A percentile compares a stretch with the other conserved stretches of the same genome.
These are phyloP conservation scores for Gnetum montanum DNA, from an alignment of 75 land plant genomes.

Conservation along the genomic window DNA sequence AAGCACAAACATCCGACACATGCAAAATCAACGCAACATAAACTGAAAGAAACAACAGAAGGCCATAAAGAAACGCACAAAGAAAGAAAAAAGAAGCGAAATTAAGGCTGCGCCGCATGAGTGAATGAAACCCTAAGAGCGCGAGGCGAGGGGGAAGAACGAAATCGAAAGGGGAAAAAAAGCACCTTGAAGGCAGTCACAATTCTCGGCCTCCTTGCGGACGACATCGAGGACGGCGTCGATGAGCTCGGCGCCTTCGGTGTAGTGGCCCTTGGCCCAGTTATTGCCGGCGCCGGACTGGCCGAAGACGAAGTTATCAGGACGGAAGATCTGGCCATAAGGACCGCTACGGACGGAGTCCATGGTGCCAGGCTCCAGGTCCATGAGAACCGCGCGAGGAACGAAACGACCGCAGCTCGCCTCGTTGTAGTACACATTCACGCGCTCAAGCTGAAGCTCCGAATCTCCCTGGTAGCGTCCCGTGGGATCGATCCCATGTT, in stretches of 20 bases:
- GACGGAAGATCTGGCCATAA: slow-evolving; percentile 30
- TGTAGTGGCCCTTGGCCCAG: too few species aligned
- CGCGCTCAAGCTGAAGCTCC: slow-evolving; percentile 27
- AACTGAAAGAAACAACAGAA: too few species aligned
- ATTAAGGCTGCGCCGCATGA: too few species aligned
- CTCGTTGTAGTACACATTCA: slow-evolving; percentile 53
- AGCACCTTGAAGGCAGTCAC: slow-evolving; percentile 45
- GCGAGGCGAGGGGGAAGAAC: too few species aligned
- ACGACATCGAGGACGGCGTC: slow-evolving; percentile 47
- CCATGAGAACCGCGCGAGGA: slow-evolving; percentile 42
- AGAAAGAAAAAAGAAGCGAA: neutral
- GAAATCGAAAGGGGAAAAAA: too few species aligned
- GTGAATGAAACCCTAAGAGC: too few species aligned
- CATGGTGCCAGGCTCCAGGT: too few species aligned
- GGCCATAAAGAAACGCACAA: neutral
- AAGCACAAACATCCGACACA: too few species aligned
- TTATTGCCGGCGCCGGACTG: slow-evolving; percentile 41
- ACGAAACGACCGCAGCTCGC: slow-evolving; percentile 36
- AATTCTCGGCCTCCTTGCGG: slow-evolving; percentile 34
- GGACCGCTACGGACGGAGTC: slow-evolving; percentile 27
- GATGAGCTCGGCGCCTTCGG: too few species aligned
- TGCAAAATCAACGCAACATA: too few species aligned
- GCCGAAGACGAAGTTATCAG: too few species aligned
- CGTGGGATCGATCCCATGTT: slow-evolving; percentile 21
- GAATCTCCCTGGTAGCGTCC: slow-evolving; percentile 18